Base-by-base conservation (phyloP, 345 rosid species). In the Microthlaspi erraticum region DNA sequence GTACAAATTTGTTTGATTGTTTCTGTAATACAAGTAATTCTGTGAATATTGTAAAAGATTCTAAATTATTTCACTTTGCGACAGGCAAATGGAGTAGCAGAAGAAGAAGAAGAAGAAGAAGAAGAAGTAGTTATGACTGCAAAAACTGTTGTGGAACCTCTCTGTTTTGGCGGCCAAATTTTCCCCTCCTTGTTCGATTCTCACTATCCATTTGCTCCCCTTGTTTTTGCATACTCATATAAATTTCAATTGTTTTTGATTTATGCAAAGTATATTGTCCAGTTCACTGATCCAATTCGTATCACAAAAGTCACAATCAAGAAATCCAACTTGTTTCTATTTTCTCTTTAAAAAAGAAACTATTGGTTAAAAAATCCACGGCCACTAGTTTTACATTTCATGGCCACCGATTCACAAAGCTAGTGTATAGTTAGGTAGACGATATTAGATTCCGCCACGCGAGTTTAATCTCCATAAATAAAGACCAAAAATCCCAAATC, bases 11-110 rank as follows among this genome's bases (percentile, higher is more conserved):
- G 29, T 26, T 44, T 41, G 17, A 10, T 67, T 13, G 62, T n/a
- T 44, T 56, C 10, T 54, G 32, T 16, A 5, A 10, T 31, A 16
- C 45, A 68, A 52, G 50, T 3, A 36, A 26, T 46, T 1, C 7
- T 33, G 17, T 9, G 0, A 50, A 58, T n/a, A n/a, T n/a, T n/a
- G n/a, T n/a, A n/a, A n/a, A n/a, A 17, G 49, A 31, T 31, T 41
- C 2, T 13, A 31, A 61, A 16, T 6, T 70, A 23, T 60, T 26
- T 26, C 29, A 29, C 38, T 26, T 26, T 18, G 5, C 16, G 8
- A 11, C 68, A 60, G 75, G 52, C 20, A 9, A 19, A 5, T 41
- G 67, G 67, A 60, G 48, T 46, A 51, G 54, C 29, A 45, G 29
- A 36, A 68, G 72, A 54, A 31, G 53, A 44, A 62, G 54, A n/a